phyloP scores from a whole-genome alignment of 768 basidiomycete genomes.

The Lyophyllum shimeji region DNA sequence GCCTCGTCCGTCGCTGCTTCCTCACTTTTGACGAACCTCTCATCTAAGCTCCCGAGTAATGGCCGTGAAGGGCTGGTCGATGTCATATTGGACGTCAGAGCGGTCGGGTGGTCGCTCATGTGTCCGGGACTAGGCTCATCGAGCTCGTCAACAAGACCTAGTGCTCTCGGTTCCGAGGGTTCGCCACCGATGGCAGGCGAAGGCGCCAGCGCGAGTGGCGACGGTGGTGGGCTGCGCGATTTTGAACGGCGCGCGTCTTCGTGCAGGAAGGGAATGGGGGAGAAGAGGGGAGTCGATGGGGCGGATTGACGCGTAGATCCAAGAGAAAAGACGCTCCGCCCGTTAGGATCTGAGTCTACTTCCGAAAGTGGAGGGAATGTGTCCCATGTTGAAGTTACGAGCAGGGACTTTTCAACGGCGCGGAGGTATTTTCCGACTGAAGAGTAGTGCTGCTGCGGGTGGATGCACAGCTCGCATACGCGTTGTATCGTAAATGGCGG shows the following conservation, averaged over 20 bases:
- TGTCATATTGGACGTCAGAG: slow-evolving; percentile 68
- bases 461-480: slow-evolving; percentile 75
- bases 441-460: slow-evolving; percentile 71
- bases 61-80: slow-evolving; percentile 41
- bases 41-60: slow-evolving; percentile 55
- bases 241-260: slow-evolving; percentile 79
- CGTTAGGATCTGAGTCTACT: slow-evolving; percentile 33
- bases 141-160: slow-evolving; percentile 83
- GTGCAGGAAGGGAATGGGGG: slow-evolving; percentile 85
- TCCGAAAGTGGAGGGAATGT: slow-evolving; percentile 59
- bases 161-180: slow-evolving; percentile 43
- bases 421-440: slow-evolving; percentile 85
- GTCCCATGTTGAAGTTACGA: slow-evolving; percentile 80
- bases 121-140: slow-evolving; percentile 85
- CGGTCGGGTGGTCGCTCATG: slow-evolving; percentile 76
- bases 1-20: slow-evolving; percentile 29
- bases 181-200: slow-evolving; percentile 30
- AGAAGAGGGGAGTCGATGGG: slow-evolving; percentile 81
- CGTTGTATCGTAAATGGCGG: slow-evolving; percentile 91
- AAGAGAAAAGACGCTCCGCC: slow-evolving; percentile 41
- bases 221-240: slow-evolving; percentile 78
- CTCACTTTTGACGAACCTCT: slow-evolving; percentile 60
- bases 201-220: slow-evolving; percentile 57
- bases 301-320: slow-evolving; percentile 50
- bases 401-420: slow-evolving; percentile 77